These are phyloP conservation scores for Verticillium longisporum DNA, from an alignment of 2,329 filamentous ascomycete species.

Conservation along the genomic window DNA sequence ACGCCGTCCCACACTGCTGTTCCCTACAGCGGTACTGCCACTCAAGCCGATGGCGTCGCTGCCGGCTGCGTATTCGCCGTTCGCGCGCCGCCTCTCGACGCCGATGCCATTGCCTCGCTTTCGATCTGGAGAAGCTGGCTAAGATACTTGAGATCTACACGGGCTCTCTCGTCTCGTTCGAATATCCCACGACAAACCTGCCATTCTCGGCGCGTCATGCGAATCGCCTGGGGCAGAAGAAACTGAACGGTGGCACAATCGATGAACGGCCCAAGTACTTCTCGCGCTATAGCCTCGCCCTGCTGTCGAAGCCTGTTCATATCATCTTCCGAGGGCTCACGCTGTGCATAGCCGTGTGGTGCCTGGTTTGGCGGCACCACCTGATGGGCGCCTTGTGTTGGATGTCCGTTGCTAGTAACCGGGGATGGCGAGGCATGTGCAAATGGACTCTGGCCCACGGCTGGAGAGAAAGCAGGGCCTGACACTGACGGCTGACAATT, in stretches of 20 bases:
- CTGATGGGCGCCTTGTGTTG: slow-evolving; percentile 11
- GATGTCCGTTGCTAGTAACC: slow-evolving; percentile 7
- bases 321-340: slow-evolving; percentile 23
- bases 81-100: not conserved
- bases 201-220: slow-evolving; percentile 67
- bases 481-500: slow-evolving; percentile 41
- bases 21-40: not conserved
- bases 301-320: slow-evolving; percentile 36
- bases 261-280: slow-evolving; percentile 58
- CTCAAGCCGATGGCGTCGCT: not conserved
- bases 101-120: slow-evolving; percentile 13
- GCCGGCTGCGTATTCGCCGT: not conserved
- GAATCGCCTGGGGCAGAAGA: slow-evolving; percentile 60
- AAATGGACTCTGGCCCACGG: slow-evolving; percentile 22
- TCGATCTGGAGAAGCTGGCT: slow-evolving; percentile 48
- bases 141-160: slow-evolving; percentile 53
- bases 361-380: slow-evolving; percentile 14
- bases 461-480: slow-evolving; percentile 44
- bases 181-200: slow-evolving; percentile 64
- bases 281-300: slow-evolving; percentile 51
- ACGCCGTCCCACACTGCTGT: not conserved
- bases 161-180: slow-evolving; percentile 56
- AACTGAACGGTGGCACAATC: slow-evolving; percentile 61
- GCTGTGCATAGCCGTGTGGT: slow-evolving; percentile 12
- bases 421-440: slow-evolving; percentile 1